Conservation (phyloP, 768 basidiomycete genomes). For the Guyanaporus albipodus region DNA sequence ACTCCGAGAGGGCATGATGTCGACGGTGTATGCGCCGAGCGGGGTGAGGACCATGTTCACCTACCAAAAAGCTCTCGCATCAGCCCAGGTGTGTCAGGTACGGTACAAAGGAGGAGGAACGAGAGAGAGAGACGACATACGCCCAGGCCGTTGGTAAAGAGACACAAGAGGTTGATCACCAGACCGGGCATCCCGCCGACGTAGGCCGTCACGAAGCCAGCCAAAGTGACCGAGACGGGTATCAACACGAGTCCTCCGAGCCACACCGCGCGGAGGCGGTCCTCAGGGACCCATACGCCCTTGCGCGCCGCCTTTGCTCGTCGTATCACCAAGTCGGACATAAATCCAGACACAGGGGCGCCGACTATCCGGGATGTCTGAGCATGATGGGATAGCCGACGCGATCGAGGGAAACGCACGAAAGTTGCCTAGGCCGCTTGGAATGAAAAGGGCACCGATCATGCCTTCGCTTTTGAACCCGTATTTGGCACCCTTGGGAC, state of each 20-base stretch:
- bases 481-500: slow-evolving; percentile 42
- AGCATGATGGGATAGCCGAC: background rate
- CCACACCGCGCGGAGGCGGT: slow-evolving; percentile 53
- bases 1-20: slow-evolving; percentile 55
- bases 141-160: slow-evolving; percentile 63
- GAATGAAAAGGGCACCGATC: slow-evolving; percentile 24
- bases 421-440: slow-evolving; percentile 23
- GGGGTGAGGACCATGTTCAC: slow-evolving; percentile 55
- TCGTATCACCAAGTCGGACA: slow-evolving; percentile 54
- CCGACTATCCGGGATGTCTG: slow-evolving; percentile 46
- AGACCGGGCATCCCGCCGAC: slow-evolving; percentile 49
- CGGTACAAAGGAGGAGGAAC: no score
- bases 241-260: slow-evolving; percentile 43
- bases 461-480: slow-evolving; percentile 19
- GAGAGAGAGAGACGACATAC: slow-evolving; percentile 40
- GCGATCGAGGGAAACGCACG: slow-evolving; percentile 4
- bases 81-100: background rate
- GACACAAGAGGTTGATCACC: slow-evolving; percentile 45
- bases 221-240: slow-evolving; percentile 48
- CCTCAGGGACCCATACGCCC: slow-evolving; percentile 65
- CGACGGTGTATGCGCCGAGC: slow-evolving; percentile 53
- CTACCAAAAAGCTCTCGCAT: slow-evolving; percentile 31
- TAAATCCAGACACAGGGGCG: slow-evolving; percentile 52
- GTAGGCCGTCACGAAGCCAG: slow-evolving; percentile 49
- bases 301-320: slow-evolving; percentile 45